A percentile compares a stretch with the other conserved stretches of the same genome.
Evolutionary conservation across 768 basidiomycete genomes (phyloP).

Genomic region (Saitozyma podzolica): DNA sequence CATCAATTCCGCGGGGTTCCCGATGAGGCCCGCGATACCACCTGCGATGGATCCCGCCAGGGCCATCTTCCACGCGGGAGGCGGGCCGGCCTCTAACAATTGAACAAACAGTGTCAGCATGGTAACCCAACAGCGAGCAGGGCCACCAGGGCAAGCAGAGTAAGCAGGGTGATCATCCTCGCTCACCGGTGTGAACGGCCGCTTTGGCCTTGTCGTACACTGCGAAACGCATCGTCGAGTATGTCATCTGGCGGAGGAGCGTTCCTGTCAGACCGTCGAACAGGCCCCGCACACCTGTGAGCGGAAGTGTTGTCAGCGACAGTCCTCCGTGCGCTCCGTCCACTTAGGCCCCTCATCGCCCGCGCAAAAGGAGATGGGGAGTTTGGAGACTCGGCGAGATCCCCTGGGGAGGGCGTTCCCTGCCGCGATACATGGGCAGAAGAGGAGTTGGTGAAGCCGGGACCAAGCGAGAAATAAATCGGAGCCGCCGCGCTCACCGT

Average conservation of each 20-base stretch:
- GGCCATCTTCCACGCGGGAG: constrained; percentile 78
- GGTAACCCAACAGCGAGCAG: too few species aligned
- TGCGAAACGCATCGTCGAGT: constrained; percentile 90
- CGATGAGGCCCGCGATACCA: constrained; percentile 79
- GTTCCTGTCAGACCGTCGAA: constrained; percentile 87
- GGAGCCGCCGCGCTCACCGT: constrained; percentile 56
- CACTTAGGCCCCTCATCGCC: too few species aligned
- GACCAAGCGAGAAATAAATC: too few species aligned
- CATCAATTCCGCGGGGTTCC: constrained; percentile 65
- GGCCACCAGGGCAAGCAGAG: background rate
- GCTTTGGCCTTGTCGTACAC: constrained; percentile 90
- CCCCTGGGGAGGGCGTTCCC: too few species aligned
- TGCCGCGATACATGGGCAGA: too few species aligned
- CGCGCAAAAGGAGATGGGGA: too few species aligned
- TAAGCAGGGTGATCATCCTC: background rate
- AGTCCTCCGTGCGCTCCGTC: too few species aligned
- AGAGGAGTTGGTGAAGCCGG: too few species aligned
- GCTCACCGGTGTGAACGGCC: constrained; percentile 64
- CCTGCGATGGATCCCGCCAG: constrained; percentile 85
- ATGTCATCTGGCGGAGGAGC: constrained; percentile 88
- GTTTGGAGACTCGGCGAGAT: too few species aligned
- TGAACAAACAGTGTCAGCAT: constrained; percentile 23
- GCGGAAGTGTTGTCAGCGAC: background rate
- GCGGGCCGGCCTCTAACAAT: constrained; percentile 40
- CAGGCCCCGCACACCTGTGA: constrained; percentile 60